These are phyloP conservation scores for Suillus occidentalis DNA, from an alignment of 768 basidiomycete species.

Conservation along the genomic window DNA sequence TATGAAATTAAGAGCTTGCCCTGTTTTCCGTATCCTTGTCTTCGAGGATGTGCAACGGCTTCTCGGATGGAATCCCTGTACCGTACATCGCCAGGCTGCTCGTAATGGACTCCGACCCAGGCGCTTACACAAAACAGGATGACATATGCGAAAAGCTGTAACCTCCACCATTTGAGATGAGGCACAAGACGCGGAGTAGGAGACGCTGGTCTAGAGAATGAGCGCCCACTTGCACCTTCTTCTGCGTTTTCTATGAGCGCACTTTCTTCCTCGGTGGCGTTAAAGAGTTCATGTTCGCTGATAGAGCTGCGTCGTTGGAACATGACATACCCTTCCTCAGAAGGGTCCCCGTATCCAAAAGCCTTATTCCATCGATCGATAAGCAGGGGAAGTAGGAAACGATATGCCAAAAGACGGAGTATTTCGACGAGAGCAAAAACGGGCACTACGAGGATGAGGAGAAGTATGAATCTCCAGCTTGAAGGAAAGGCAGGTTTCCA, in stretches of 20 bases:
- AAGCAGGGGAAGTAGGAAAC: background rate
- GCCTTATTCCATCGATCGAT: background rate
- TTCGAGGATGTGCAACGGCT: slow-evolving; percentile 8
- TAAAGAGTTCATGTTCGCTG: background rate
- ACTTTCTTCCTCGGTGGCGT: background rate
- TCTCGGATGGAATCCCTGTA: slow-evolving; percentile 2
- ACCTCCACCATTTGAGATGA: background rate
- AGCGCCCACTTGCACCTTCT: background rate
- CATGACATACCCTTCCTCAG: slow-evolving; percentile 1
- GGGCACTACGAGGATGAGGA: slow-evolving; percentile 6
- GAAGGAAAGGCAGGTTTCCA: slow-evolving; percentile 11
- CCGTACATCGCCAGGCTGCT: slow-evolving; percentile 12
- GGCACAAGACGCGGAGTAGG: background rate
- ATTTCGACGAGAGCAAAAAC: slow-evolving; percentile 4
- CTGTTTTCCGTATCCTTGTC: slow-evolving; percentile 10
- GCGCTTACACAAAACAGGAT: slow-evolving; percentile 5
- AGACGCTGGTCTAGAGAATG: slow-evolving; percentile 3
- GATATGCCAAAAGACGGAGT: slow-evolving; percentile 4
- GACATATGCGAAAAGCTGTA: background rate
- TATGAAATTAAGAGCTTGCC: background rate
- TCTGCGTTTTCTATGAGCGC: background rate
- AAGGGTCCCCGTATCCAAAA: background rate
- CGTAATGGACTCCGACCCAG: slow-evolving; percentile 8
- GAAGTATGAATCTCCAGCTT: slow-evolving; percentile 6
- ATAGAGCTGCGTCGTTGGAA: background rate